Evolutionary conservation across 495 filamentous ascomycete genomes (phyloP), one percentile per base, ranked within the genome.

Genomic region (Aspergillus conjunctus): DNA sequence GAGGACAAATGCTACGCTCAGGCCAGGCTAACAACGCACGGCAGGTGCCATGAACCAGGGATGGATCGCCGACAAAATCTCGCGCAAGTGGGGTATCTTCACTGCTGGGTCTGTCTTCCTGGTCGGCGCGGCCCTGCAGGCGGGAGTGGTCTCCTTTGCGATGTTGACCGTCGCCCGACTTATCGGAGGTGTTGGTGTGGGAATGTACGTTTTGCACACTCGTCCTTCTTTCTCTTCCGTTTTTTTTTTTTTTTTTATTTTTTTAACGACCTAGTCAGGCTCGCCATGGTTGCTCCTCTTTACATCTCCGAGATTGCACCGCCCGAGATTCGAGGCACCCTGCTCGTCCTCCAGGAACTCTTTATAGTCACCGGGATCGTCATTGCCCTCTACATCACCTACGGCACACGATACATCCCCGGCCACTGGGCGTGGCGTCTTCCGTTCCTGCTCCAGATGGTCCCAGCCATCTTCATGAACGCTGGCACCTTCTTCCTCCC

Each of bases 321-420:
- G 20, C 76, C 81, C 0, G 80, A 84, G 57, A 71, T 83, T 51
- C 76, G 82, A 26, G 90, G 89, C 39, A 84, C 83, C 12, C 74
- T 92, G 7, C 86, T 91, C n/a, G 87, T 84, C 11, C 77, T 89
- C n/a, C 79, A 85, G 63, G 81, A 85, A 61, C 75, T 82, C 32
- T 72, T 74, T 52, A 82, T 83, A 52, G 78, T 82, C 12, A 70
- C 81, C 21, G 83, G 83, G 3, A 82, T 82, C 54, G 78, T 83
- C 31, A 71, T 84, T 30, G 77, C 81, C 1, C 83, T 76, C 65
- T 85, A 81, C 79, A 81, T 83, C 41, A 83, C 83, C 14, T 85
- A 81, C 54, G 81, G 80, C 17, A 83, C 80, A 15, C 69, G 72
- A 18, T 82, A 73, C 57, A 85, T 84, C 68, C 66, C 65, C 9